Percentiles rank a stretch among this genome's conserved stretches.
Evolutionary conservation across 176 grass and related monocot species (phyloP).

Genomic region (Rhipidocladum racemiflorum): DNA sequence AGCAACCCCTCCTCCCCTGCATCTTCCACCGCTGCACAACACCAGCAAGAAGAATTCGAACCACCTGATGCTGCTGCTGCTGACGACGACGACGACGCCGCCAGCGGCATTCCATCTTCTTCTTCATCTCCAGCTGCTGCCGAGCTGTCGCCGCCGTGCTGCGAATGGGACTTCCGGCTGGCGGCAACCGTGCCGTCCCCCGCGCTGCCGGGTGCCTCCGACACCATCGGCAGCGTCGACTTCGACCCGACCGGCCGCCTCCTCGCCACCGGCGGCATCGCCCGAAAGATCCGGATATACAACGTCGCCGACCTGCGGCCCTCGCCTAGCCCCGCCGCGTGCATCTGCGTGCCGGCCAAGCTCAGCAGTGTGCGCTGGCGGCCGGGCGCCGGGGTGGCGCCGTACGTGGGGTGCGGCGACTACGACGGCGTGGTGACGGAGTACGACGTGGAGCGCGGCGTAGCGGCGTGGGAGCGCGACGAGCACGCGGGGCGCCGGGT

Average conservation of each 20-base stretch:
- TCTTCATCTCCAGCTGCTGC: not conserved
- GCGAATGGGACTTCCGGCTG: constrained; percentile 75
- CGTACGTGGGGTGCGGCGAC: constrained; percentile 64
- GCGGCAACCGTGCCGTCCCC: constrained; percentile 59
- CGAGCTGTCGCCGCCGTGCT: constrained; percentile 44
- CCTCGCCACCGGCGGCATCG: constrained; percentile 91
- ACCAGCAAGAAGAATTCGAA: no score
- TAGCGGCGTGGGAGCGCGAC: constrained; percentile 64
- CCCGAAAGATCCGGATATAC: constrained; percentile 75
- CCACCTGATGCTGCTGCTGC: not conserved
- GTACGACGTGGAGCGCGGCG: constrained; percentile 72
- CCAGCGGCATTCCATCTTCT: not conserved
- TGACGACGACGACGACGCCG: not conserved
- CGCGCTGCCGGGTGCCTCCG: constrained; percentile 44
- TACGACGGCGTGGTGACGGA: constrained; percentile 96
- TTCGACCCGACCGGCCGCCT: constrained; percentile 66
- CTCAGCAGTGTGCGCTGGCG: constrained; percentile 92
- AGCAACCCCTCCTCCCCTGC: constrained; percentile 29
- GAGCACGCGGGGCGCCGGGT: constrained; percentile 80
- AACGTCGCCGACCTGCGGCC: constrained; percentile 12
- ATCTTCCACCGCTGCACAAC: not conserved
- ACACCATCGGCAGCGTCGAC: constrained; percentile 64
- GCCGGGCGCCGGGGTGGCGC: not conserved
- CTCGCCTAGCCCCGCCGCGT: constrained; percentile 17
- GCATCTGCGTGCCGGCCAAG: constrained; percentile 91